Conservation (phyloP, 352 stramenopile species). For the Saprolegnia parasitica region DNA sequence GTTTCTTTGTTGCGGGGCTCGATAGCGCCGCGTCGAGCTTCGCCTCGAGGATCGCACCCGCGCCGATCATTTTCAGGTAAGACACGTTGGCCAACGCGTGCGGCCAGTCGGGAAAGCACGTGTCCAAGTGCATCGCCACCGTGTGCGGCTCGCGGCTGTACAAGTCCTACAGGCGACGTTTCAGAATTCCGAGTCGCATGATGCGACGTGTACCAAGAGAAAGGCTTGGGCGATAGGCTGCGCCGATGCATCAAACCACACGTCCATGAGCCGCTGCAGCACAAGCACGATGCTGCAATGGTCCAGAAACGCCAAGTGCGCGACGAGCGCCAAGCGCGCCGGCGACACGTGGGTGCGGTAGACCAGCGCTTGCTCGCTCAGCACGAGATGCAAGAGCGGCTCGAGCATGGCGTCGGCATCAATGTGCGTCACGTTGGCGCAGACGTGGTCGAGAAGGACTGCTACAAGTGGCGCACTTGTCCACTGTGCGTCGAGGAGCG, state of each 20-base stretch:
- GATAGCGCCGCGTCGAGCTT: conserved; percentile 11
- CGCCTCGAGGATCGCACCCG: not conserved
- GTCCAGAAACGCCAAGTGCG: conserved; percentile 3
- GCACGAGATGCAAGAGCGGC: conserved; percentile 8
- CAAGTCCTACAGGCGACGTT: conserved; percentile 11
- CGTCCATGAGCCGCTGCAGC: not conserved
- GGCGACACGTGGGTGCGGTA: not conserved
- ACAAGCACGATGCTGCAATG: not conserved
- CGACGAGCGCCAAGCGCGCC: not conserved
- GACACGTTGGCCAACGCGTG: not conserved
- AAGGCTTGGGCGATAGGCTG: conserved; percentile 7
- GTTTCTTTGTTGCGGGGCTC: not conserved
- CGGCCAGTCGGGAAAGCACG: conserved; percentile 16
- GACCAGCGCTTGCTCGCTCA: not conserved
- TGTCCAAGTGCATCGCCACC: conserved; percentile 12
- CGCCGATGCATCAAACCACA: not conserved
- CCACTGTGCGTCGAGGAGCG: not conserved
- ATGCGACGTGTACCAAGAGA: conserved; percentile 9
- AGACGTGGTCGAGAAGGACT: conserved; percentile 1
- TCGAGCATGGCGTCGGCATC: not conserved
- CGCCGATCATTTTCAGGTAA: not conserved
- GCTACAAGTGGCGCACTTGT: not conserved
- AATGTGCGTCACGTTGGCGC: not conserved
- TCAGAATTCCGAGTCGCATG: not conserved
- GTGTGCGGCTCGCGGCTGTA: conserved; percentile 7